phyloP scores from a whole-genome alignment of 495 filamentous ascomycete genomes.

The Neurospora sp. region DNA sequence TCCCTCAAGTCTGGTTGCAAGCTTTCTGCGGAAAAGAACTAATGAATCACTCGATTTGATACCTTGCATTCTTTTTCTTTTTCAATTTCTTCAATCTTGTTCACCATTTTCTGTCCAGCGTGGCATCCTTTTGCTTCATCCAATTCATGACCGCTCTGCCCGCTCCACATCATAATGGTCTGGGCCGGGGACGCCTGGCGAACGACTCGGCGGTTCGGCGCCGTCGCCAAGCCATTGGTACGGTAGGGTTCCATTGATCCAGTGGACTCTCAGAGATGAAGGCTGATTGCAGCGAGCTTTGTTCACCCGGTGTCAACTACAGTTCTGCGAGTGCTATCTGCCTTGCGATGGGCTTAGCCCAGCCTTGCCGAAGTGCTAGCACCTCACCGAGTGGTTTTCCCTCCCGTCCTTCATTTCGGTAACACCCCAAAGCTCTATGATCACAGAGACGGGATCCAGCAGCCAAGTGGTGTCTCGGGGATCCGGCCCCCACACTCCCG shows the following conservation, averaged over 20 bases:
- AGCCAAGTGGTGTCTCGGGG: not conserved
- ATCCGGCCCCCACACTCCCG: not conserved
- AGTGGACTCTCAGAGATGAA: too few species aligned
- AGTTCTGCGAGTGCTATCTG: not conserved
- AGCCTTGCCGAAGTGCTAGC: not conserved
- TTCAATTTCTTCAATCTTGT: not conserved
- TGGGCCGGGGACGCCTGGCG: too few species aligned
- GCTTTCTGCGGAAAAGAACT: not conserved
- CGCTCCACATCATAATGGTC: not conserved
- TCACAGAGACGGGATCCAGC: not conserved
- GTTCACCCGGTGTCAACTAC: not conserved
- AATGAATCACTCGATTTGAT: not conserved
- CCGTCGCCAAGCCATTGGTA: too few species aligned
- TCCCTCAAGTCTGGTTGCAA: not conserved
- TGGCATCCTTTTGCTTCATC: not conserved
- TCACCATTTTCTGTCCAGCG: not conserved
- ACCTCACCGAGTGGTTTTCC: not conserved
- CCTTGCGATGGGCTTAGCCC: not conserved
- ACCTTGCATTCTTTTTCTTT: not conserved
- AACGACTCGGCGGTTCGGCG: too few species aligned
- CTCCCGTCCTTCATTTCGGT: not conserved
- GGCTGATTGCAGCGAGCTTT: too few species aligned
- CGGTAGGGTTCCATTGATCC: too few species aligned
- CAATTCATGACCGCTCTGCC: not conserved
- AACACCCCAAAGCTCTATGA: not conserved